phyloP scores from a whole-genome alignment of 306 rosid genomes.

The Cucurbita maxima region DNA sequence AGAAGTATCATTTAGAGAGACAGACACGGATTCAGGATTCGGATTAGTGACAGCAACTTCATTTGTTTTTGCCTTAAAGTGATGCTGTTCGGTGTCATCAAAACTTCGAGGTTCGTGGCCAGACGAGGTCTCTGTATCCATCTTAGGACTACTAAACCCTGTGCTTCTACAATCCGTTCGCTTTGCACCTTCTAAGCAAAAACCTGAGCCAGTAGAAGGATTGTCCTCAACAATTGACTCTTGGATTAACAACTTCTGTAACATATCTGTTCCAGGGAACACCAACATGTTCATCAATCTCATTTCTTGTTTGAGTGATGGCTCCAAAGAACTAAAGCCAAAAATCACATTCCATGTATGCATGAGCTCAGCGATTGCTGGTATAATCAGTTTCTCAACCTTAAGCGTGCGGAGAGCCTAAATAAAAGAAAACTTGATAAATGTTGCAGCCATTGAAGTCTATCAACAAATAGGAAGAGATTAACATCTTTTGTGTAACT shows the following conservation, averaged over 20 bases:
- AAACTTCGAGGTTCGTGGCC: slow-evolving; percentile 25
- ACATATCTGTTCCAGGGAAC: slow-evolving; percentile 96
- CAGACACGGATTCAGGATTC: slow-evolving; percentile 6
- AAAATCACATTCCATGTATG: slow-evolving; percentile 72
- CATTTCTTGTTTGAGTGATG: slow-evolving; percentile 61
- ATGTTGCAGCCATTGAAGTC: not conserved
- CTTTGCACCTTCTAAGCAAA: slow-evolving; percentile 26
- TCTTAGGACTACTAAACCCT: slow-evolving; percentile 17
- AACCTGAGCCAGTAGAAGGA: slow-evolving; percentile 21
- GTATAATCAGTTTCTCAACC: slow-evolving; percentile 83
- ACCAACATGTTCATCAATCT: slow-evolving; percentile 73
- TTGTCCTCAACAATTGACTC: slow-evolving; percentile 34
- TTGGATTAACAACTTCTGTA: slow-evolving; percentile 54
- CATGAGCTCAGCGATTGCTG: slow-evolving; percentile 80
- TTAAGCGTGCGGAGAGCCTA: slow-evolving; percentile 66
- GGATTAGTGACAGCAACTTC: slow-evolving; percentile 20
- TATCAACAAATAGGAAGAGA: slow-evolving; percentile 7
- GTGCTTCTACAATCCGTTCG: slow-evolving; percentile 21
- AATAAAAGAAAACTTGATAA: slow-evolving; percentile 9
- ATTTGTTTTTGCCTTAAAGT: slow-evolving; percentile 19
- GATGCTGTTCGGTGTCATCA: slow-evolving; percentile 26
- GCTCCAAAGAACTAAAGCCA: slow-evolving; percentile 66
- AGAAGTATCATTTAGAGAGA: slow-evolving; percentile 16
- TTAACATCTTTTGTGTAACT: slow-evolving; percentile 14
- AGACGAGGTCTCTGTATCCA: slow-evolving; percentile 29